Conservation (phyloP, 2,329 filamentous ascomycete species). For the Penicillium polonicum region DNA sequence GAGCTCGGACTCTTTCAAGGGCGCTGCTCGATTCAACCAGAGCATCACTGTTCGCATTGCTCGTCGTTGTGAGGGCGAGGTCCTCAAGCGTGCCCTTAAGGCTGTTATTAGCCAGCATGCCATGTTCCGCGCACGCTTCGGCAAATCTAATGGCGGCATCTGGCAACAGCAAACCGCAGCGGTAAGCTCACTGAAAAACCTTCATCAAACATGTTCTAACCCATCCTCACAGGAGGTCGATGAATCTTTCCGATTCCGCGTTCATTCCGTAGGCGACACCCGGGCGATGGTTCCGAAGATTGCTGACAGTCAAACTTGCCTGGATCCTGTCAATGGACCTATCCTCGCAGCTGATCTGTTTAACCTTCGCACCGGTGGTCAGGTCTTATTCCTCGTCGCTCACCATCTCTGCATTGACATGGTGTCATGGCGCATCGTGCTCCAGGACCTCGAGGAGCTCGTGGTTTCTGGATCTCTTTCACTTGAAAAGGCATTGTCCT, state of each 20-base stretch:
- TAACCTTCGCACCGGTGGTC: conserved; percentile 34
- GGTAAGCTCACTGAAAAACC: conserved; percentile 16
- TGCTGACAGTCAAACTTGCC: conserved; percentile 32
- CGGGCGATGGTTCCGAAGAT: conserved; percentile 29
- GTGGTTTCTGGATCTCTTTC: conserved; percentile 34
- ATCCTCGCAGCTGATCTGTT: conserved; percentile 44
- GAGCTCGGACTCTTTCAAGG: conserved; percentile 23
- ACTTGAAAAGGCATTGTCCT: conserved; percentile 38
- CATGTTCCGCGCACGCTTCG: conserved; percentile 37
- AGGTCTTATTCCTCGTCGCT: conserved; percentile 31
- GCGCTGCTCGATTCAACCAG: conserved; percentile 34
- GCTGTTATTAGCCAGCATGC: conserved; percentile 34
- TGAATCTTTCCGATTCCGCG: conserved; percentile 34
- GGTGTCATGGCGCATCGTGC: conserved; percentile 38
- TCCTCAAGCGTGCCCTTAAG: conserved; percentile 29
- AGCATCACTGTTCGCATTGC: conserved; percentile 35
- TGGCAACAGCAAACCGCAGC: conserved; percentile 32
- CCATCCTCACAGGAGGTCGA: conserved; percentile 30
- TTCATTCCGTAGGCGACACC: conserved; percentile 25
- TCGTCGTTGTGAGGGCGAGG: conserved; percentile 24
- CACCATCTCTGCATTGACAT: conserved; percentile 34
- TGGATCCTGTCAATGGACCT: conserved; percentile 35
- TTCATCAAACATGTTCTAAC: background rate
- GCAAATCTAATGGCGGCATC: conserved; percentile 15
- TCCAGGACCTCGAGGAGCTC: conserved; percentile 39